Conservation (phyloP, 2,329 filamentous ascomycete species). For the Fusarium sp. region DNA sequence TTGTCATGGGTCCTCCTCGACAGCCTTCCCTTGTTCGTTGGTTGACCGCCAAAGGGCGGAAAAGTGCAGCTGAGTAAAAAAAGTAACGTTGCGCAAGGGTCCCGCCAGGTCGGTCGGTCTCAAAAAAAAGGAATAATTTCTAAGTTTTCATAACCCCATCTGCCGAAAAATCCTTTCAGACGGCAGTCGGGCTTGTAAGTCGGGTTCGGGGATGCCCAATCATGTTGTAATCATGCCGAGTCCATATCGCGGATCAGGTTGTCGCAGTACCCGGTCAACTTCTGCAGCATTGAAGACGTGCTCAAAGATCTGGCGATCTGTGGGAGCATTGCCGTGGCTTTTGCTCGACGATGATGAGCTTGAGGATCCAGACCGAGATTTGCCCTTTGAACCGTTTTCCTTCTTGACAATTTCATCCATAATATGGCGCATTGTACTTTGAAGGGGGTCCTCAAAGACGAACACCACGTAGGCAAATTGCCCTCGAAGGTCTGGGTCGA, state of each 20-base stretch:
- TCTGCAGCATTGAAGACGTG: conserved; percentile 66
- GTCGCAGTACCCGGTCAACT: conserved; percentile 65
- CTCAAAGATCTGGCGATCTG: conserved; percentile 68
- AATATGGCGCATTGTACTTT: conserved; percentile 68
- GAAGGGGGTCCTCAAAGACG: conserved; percentile 71
- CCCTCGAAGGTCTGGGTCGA: conserved; percentile 73
- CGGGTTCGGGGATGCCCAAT: conserved; percentile 26
- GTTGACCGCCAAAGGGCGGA: conserved; percentile 40
- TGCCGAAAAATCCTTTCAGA: conserved; percentile 16
- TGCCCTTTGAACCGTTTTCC: conserved; percentile 55
- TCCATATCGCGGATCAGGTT: conserved; percentile 69
- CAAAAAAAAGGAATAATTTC: conserved; percentile 31
- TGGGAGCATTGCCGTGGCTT: conserved; percentile 51
- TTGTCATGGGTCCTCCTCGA: conserved; percentile 31
- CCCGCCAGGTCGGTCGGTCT: conserved; percentile 39
- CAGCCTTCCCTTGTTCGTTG: conserved; percentile 29
- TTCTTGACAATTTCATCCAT: conserved; percentile 71
- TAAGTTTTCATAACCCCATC: conserved; percentile 23
- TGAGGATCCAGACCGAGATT: conserved; percentile 51
- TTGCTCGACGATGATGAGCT: conserved; percentile 51
- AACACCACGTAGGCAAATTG: conserved; percentile 75
- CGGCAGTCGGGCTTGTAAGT: conserved; percentile 11
- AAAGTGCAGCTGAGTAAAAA: conserved; percentile 36
- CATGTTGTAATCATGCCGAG: conserved; percentile 66
- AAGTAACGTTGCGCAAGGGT: conserved; percentile 42